Percentiles rank a stretch among this genome's conserved stretches.
These are phyloP conservation scores for Colletotrichum magnum DNA, from an alignment of 2,329 filamentous ascomycete genomes.

Conservation along the genomic window DNA sequence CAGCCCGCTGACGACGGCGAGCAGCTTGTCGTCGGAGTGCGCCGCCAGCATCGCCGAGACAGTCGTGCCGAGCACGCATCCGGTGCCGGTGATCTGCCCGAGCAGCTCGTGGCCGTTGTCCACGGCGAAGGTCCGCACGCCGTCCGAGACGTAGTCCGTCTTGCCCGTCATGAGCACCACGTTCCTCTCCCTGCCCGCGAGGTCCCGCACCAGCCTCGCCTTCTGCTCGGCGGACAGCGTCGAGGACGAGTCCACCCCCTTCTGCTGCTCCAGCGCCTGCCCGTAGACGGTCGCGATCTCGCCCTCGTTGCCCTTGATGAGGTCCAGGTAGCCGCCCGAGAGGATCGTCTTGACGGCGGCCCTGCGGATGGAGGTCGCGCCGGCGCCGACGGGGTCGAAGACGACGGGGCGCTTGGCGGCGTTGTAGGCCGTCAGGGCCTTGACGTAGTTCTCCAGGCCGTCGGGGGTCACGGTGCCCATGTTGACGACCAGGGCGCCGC, in stretches of 20 bases:
- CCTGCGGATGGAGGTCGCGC: constrained; percentile 67
- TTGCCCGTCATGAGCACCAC: constrained; percentile 87
- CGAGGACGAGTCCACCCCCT: constrained; percentile 85
- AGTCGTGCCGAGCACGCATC: constrained; percentile 87
- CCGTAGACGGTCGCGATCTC: constrained; percentile 85
- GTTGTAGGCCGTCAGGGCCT: constrained; percentile 88
- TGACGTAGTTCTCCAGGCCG: constrained; percentile 77
- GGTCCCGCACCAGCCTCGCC: constrained; percentile 71
- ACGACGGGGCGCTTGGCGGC: constrained; percentile 80
- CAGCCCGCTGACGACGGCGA: constrained; percentile 80
- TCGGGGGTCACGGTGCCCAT: constrained; percentile 93
- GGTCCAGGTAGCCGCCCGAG: constrained; percentile 80
- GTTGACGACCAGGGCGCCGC: constrained; percentile 88
- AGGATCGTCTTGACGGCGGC: constrained; percentile 80
- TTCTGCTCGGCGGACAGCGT: constrained; percentile 63
- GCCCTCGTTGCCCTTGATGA: constrained; percentile 95
- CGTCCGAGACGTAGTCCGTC: constrained; percentile 84
- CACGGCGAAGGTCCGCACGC: constrained; percentile 75
- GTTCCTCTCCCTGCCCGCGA: constrained; percentile 78
- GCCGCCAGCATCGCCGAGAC: constrained; percentile 82
- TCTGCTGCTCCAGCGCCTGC: constrained; percentile 70
- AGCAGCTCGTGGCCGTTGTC: constrained; percentile 83
- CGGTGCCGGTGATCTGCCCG: constrained; percentile 81
- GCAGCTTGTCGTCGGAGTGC: constrained; percentile 73
- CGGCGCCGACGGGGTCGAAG: constrained; percentile 85